These are phyloP conservation scores for Sarocladium kiliense DNA, from an alignment of 2,329 filamentous ascomycete species.

Conservation along the genomic window DNA sequence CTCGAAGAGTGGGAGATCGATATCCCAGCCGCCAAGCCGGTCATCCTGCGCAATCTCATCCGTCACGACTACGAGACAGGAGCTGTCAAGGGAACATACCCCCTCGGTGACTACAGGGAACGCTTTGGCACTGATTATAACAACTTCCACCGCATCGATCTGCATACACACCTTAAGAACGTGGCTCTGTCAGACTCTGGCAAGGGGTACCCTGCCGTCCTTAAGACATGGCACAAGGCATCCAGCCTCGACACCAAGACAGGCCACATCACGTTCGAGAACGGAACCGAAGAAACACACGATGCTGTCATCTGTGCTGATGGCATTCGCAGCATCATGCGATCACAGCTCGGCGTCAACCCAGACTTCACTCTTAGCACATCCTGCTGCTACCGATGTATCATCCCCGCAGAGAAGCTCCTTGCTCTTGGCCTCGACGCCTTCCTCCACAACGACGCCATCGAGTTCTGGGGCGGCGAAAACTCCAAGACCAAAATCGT, in stretches of 20 bases:
- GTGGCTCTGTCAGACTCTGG: conserved; percentile 44
- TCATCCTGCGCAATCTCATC: conserved; percentile 55
- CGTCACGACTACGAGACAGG: conserved; percentile 60
- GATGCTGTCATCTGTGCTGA: conserved; percentile 57
- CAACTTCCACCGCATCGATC: conserved; percentile 60
- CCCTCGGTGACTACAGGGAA: conserved; percentile 55
- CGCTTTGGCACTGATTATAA: conserved; percentile 57
- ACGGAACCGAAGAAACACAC: conserved; percentile 40
- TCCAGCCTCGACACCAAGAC: conserved; percentile 43
- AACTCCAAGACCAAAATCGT: conserved; percentile 55
- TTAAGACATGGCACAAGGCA: conserved; percentile 49
- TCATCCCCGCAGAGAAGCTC: conserved; percentile 50
- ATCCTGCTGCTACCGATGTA: conserved; percentile 55
- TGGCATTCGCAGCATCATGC: conserved; percentile 55
- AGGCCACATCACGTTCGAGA: conserved; percentile 44
- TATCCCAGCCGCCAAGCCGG: conserved; percentile 49
- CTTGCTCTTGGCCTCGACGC: conserved; percentile 49
- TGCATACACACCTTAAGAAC: conserved; percentile 58
- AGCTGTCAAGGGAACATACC: conserved; percentile 52
- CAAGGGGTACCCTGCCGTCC: conserved; percentile 41
- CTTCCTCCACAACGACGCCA: conserved; percentile 48
- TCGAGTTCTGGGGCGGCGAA: conserved; percentile 64
- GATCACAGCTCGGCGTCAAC: conserved; percentile 48
- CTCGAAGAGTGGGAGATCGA: conserved; percentile 31
- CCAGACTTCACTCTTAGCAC: conserved; percentile 48